These are phyloP conservation scores for Zangia roseola DNA, from an alignment of 768 basidiomycete species.

Conservation along the genomic window DNA sequence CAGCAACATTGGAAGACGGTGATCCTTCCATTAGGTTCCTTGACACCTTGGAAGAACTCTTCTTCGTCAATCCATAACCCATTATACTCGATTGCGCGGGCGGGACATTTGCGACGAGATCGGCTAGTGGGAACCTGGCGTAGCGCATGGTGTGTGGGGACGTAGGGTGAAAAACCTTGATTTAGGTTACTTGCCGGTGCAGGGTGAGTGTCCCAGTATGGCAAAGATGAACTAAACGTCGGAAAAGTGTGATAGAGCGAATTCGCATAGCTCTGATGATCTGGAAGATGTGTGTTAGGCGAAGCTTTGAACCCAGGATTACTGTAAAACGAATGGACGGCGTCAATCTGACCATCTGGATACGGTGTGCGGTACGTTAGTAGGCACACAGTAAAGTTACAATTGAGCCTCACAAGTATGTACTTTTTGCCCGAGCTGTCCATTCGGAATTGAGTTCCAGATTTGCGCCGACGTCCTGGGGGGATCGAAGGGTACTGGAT, in stretches of 20 bases:
- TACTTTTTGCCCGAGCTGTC: no score
- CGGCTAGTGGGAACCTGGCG: not conserved
- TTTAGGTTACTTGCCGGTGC: no score
- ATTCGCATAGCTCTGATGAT: not conserved
- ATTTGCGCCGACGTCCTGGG: not conserved
- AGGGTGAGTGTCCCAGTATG: not conserved
- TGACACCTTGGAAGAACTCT: conserved; percentile 6
- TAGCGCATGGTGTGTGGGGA: not conserved
- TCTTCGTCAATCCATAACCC: conserved; percentile 13
- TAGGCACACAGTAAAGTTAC: no score
- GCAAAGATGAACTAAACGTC: not conserved
- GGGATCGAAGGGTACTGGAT: not conserved
- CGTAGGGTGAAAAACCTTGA: not conserved
- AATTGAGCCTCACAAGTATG: no score
- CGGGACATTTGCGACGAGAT: not conserved
- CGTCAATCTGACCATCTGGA: no score
- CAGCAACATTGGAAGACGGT: conserved; percentile 11
- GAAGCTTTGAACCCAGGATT: not conserved
- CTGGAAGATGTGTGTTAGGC: not conserved
- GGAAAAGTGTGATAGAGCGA: not conserved
- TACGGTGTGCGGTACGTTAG: no score
- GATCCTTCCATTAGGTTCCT: not conserved
- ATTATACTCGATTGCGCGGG: conserved; percentile 4
- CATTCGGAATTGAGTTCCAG: not conserved
- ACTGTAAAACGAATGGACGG: no score